Evolutionary conservation across 371 early-diverging fungal genomes (phyloP), one percentile per base, ranked within the genome.

Genomic region (Mortierella sp.): DNA sequence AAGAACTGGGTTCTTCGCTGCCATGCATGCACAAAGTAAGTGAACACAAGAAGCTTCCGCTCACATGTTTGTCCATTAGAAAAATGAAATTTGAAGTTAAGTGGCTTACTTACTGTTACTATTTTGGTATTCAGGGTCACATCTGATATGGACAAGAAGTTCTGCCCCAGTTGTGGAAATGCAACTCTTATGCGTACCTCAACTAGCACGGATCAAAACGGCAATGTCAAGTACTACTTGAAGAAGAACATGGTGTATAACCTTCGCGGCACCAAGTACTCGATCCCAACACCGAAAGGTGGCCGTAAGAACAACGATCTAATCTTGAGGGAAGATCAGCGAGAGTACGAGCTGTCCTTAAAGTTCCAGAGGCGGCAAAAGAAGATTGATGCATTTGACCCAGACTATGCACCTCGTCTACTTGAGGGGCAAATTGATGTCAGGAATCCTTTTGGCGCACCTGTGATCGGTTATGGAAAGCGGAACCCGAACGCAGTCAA

Each of bases 161-260:
- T 99, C 83, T 99, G 99, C 84, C 94, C 97, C 9, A 87, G 89
- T 45, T 99, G 99, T 84, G 99, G 99, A 62, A 93, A 94, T 81
- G 85, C 93, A 62, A 94, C 98, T 0, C 87, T 99, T 49, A 93
- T 93, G 76, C 90, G 97, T 51, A 94, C 95, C 12, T 90, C 97
- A 5, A 91, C 93, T 55, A 91, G 91, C 45, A 93, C 96, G 2
- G 95, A 96, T 66, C 87, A 90, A 37, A 85, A 94, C 64, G 98
- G 98, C 45, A 88, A 93, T 28, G 89, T 95, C 59, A 87, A 85
- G 45, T 92, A 94, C 62, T 93, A 96, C 74, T 86, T 99, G 32
- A 97, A 97, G 83, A 89, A 92, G 73, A 96, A 97, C 87, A 97
- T 94, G 87, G 89, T 93, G 68, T 94, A 97, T 85, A 96, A 94